phyloP scores from a whole-genome alignment of 179 eudicot species.

The Spinacia oleracea region DNA sequence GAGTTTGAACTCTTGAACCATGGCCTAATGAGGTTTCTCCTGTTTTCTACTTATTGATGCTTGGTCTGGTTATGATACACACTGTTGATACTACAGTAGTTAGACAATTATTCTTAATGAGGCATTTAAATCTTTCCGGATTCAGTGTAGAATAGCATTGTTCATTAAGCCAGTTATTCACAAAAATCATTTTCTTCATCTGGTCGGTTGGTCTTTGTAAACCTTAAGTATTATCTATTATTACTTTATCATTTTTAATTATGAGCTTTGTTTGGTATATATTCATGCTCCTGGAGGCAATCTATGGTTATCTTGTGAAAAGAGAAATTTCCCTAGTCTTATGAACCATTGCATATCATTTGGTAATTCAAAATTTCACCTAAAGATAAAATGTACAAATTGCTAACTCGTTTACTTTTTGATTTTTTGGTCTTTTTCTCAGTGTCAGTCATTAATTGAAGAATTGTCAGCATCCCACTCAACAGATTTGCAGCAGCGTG shows the following conservation, averaged over 20 bases:
- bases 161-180: neutral
- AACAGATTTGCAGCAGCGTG: conserved; percentile 97
- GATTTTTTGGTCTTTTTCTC: conserved; percentile 26
- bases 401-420: conserved; percentile 19
- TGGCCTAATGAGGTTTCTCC: neutral
- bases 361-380: neutral
- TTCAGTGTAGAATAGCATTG: neutral
- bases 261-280: neutral
- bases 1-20: neutral
- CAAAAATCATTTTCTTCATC: neutral
- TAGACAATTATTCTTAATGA: neutral
- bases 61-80: neutral
- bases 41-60: neutral
- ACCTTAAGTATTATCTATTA: neutral
- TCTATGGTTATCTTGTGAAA: neutral
- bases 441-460: conserved; percentile 94
- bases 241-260: neutral
- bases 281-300: conserved; percentile 8
- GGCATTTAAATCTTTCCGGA: neutral
- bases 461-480: conserved; percentile 89
- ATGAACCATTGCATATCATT: neutral
- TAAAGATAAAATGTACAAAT: neutral
- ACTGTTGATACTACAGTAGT: neutral
- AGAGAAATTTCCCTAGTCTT: neutral
- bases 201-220: neutral